Percentiles rank a stretch among this genome's conserved stretches.
Conservation (phyloP, 164 flowering plant genomes). For the Pachysandra terminalis region DNA sequence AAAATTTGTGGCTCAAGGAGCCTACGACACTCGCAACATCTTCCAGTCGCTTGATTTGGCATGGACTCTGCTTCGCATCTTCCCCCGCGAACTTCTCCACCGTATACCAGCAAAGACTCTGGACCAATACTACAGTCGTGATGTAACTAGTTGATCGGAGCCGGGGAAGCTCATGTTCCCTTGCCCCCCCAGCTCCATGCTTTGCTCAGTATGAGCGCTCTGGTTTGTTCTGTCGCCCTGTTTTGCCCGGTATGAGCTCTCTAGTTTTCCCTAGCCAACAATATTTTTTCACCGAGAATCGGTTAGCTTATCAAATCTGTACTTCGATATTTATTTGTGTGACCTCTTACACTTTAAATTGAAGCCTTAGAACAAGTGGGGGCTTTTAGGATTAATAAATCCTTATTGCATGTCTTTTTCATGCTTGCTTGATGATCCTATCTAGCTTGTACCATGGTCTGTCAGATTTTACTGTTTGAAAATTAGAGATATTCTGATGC, state of each 20-base stretch:
- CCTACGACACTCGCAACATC: slow-evolving; percentile 91
- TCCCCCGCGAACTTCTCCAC: no score
- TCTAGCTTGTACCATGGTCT: no score
- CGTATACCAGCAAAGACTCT: slow-evolving; percentile 98
- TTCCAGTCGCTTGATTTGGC: slow-evolving; percentile 98
- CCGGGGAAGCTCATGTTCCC: neutral
- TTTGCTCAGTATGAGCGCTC: slow-evolving; percentile 5
- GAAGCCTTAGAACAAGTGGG: slow-evolving; percentile 6
- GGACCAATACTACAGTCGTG: slow-evolving; percentile 75
- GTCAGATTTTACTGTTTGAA: no score
- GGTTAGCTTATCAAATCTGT: slow-evolving; percentile 12
- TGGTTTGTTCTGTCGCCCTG: slow-evolving; percentile 5
- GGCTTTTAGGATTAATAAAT: neutral
- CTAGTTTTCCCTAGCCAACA: slow-evolving; percentile 13
- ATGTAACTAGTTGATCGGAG: slow-evolving; percentile 37
- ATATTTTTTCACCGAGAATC: slow-evolving; percentile 22
- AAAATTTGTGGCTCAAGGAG: no score
- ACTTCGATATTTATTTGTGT: neutral
- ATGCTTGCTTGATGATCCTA: slow-evolving; percentile 2
- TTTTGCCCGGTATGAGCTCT: slow-evolving; percentile 24
- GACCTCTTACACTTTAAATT: neutral
- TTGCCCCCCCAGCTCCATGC: neutral
- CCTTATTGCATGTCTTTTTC: neutral
- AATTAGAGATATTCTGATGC: no score
- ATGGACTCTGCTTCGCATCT: slow-evolving; percentile 97